These are phyloP conservation scores for Russula earlei DNA, from an alignment of 768 basidiomycete species.

Conservation along the genomic window DNA sequence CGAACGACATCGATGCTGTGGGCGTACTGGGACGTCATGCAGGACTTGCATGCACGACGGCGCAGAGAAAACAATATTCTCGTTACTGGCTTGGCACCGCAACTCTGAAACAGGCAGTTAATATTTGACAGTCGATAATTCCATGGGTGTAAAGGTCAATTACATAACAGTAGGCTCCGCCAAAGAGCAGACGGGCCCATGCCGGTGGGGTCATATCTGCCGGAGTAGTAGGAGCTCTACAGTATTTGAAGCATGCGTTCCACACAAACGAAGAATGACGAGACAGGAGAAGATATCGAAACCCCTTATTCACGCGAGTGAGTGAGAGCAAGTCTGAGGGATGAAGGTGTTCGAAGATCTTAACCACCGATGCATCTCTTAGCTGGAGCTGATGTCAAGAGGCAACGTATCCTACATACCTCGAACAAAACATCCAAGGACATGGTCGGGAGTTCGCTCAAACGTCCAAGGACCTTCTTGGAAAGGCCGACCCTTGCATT, in stretches of 20 bases:
- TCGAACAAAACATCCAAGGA: conserved; percentile 26
- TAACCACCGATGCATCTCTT: background rate
- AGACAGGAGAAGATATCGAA: conserved; percentile 25
- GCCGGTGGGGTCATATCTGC: conserved; percentile 9
- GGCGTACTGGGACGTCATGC: conserved; percentile 6
- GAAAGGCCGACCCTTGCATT: background rate
- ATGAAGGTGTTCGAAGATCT: conserved; percentile 26
- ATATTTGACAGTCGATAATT: background rate
- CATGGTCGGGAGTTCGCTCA: conserved; percentile 18
- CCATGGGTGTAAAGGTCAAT: background rate
- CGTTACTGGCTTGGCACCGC: conserved; percentile 10
- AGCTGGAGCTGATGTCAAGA: background rate
- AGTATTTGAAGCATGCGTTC: conserved; percentile 12
- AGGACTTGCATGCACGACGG: conserved; percentile 15
- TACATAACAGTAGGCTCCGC: conserved; percentile 14
- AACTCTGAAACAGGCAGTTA: background rate
- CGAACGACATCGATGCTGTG: background rate
- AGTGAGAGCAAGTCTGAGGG: conserved; percentile 28
- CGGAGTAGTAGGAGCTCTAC: conserved; percentile 4
- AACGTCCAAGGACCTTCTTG: background rate
- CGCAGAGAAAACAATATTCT: conserved; percentile 12
- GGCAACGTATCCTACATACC: conserved; percentile 12
- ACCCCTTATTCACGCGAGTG: conserved; percentile 23
- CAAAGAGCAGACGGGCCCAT: conserved; percentile 13
- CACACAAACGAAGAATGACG: conserved; percentile 23